Conservation (phyloP, 1,139 yeast genomes). For the Yamadazyma sp. region DNA sequence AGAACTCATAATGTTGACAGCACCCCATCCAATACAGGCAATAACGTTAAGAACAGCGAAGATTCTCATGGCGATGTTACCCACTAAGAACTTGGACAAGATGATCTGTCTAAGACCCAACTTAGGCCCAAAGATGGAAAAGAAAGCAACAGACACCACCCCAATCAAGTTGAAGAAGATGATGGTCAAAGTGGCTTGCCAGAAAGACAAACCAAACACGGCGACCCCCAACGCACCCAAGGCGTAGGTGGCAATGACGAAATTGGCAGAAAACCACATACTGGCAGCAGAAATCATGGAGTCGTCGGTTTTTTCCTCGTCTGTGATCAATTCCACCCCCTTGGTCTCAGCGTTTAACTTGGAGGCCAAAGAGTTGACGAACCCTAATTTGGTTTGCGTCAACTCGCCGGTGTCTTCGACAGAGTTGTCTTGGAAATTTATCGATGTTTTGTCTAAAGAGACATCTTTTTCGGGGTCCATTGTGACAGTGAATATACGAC, state of each 20-base stretch:
- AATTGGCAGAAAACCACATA: conserved; percentile 92
- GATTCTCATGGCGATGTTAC: conserved; percentile 72
- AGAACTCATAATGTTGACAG: conserved; percentile 86
- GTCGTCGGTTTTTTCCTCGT: conserved; percentile 61
- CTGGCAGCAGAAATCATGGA: conserved; percentile 72
- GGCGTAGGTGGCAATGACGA: conserved; percentile 82
- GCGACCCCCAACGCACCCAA: conserved; percentile 78
- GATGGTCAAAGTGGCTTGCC: conserved; percentile 62
- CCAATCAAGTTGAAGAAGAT: conserved; percentile 77
- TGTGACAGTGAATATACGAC: background rate
- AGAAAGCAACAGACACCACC: conserved; percentile 75
- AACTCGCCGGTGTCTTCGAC: conserved; percentile 22
- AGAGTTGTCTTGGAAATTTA: conserved; percentile 39
- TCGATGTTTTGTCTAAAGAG: conserved; percentile 74
- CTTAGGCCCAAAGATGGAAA: conserved; percentile 79
- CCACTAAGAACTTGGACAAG: conserved; percentile 74
- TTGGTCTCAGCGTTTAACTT: conserved; percentile 58
- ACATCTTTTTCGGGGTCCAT: conserved; percentile 50
- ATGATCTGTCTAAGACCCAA: conserved; percentile 90
- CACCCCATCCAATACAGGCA: conserved; percentile 96
- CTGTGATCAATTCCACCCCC: conserved; percentile 70
- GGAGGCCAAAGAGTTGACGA: conserved; percentile 30
- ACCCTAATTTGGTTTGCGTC: conserved; percentile 18
- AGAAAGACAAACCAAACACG: conserved; percentile 56
- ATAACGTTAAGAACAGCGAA: conserved; percentile 76